phyloP scores from a whole-genome alignment of 129 eudicot species.

The Lactuca saligna region DNA sequence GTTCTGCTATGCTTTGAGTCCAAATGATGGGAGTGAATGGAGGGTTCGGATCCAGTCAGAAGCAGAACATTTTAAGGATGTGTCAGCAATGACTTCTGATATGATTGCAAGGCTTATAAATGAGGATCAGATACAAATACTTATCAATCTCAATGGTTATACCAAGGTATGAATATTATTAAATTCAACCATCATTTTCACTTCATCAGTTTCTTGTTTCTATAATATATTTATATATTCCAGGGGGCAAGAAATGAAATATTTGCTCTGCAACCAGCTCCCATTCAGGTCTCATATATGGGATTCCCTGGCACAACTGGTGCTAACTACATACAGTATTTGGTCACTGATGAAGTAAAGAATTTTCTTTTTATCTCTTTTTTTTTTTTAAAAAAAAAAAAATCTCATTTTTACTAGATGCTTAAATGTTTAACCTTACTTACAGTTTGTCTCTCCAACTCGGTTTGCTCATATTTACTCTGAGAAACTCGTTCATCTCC shows the following conservation, averaged over 20 bases:
- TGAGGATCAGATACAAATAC: constrained; percentile 85
- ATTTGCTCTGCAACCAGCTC: constrained; percentile 98
- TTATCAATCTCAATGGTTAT: constrained; percentile 89
- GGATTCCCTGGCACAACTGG: constrained; percentile 99
- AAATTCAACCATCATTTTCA: not conserved
- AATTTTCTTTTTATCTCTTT: not conserved
- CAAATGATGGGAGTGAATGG: constrained; percentile 93
- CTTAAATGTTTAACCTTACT: constrained; percentile 12
- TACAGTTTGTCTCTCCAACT: constrained; percentile 91
- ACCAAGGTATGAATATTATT: constrained; percentile 60
- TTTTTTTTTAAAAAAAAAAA: no score
- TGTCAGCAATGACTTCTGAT: constrained; percentile 90
- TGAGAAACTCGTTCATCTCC: constrained; percentile 94
- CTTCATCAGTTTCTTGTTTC: not conserved
- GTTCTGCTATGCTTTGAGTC: constrained; percentile 92
- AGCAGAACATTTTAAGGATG: constrained; percentile 88
- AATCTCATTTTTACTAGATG: not conserved
- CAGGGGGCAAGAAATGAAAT: constrained; percentile 99
- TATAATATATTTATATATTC: not conserved
- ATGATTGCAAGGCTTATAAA: constrained; percentile 76
- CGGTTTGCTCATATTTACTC: constrained; percentile 77
- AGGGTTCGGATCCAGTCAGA: constrained; percentile 83
- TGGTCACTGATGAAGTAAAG: constrained; percentile 92
- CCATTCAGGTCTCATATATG: constrained; percentile 95
- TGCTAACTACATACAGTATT: constrained; percentile 82